Evolutionary conservation across 805 yeast genomes (phyloP).

Genomic region (Spathaspora sp.): DNA sequence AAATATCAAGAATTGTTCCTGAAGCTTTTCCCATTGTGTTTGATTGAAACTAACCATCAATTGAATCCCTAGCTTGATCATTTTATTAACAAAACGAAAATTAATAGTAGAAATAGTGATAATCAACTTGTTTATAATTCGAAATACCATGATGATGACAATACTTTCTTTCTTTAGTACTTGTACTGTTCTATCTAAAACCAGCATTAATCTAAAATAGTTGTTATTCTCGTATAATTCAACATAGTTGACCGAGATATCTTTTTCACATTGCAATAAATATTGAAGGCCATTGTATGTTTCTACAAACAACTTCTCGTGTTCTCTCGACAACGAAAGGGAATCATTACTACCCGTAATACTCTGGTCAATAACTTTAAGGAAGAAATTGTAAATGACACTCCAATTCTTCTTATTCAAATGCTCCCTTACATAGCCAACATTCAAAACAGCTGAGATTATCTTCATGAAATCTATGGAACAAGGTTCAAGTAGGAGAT

Average conservation of each 20-base stretch:
- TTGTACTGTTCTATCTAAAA: slow-evolving; percentile 14
- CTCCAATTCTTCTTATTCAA: slow-evolving; percentile 26
- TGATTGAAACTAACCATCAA: slow-evolving; percentile 31
- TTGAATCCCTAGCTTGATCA: slow-evolving; percentile 37
- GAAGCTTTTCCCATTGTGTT: slow-evolving; percentile 40
- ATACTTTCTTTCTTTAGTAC: slow-evolving; percentile 21
- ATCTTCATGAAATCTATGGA: slow-evolving; percentile 22
- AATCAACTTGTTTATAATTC: slow-evolving; percentile 44
- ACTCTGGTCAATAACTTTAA: slow-evolving; percentile 7
- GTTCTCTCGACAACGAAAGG: background rate
- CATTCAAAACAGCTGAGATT: slow-evolving; percentile 16
- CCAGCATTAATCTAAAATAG: slow-evolving; percentile 16
- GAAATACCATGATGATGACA: slow-evolving; percentile 23
- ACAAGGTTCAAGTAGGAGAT: slow-evolving; percentile 16
- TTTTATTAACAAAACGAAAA: slow-evolving; percentile 28
- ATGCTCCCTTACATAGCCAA: slow-evolving; percentile 29
- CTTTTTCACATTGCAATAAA: slow-evolving; percentile 20
- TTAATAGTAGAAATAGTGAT: slow-evolving; percentile 40
- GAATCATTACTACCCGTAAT: background rate
- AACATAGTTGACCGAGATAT: slow-evolving; percentile 14
- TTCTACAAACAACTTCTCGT: slow-evolving; percentile 20
- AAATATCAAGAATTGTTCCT: slow-evolving; percentile 43
- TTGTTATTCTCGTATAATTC: slow-evolving; percentile 13
- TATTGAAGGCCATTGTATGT: slow-evolving; percentile 14
- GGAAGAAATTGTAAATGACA: slow-evolving; percentile 18